Conservation (phyloP, 1,139 yeast genomes). For the Nakaseomyces delphensis region DNA sequence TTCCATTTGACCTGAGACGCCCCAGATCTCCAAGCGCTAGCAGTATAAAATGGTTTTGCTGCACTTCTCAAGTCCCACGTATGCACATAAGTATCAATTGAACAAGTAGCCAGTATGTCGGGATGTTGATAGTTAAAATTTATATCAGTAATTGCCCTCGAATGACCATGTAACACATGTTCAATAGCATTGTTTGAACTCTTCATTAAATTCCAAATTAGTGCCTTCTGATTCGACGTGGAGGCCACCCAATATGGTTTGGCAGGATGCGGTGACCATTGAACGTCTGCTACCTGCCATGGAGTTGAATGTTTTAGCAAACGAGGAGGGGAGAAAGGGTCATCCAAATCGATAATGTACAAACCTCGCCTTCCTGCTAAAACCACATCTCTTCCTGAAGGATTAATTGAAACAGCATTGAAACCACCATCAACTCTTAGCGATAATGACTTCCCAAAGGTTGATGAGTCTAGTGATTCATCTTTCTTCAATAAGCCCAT, state of each 20-base stretch:
- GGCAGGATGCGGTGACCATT: conserved; percentile 86
- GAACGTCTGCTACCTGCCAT: conserved; percentile 99
- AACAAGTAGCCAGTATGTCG: conserved; percentile 85
- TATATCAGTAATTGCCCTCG: conserved; percentile 90
- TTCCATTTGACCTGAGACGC: conserved; percentile 96
- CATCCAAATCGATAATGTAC: conserved; percentile 84
- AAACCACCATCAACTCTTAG: conserved; percentile 86
- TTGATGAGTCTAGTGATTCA: conserved; percentile 37
- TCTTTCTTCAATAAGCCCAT: conserved; percentile 7
- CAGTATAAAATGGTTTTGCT: conserved; percentile 56
- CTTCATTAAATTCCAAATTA: conserved; percentile 83
- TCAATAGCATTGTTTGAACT: conserved; percentile 73
- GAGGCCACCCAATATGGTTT: conserved; percentile 90
- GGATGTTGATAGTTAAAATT: conserved; percentile 86
- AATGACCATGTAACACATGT: conserved; percentile 79
- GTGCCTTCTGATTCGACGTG: conserved; percentile 89
- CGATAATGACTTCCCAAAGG: conserved; percentile 73
- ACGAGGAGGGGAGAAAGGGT: conserved; percentile 90
- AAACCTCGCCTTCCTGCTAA: conserved; percentile 78
- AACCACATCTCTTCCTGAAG: conserved; percentile 89
- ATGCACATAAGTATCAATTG: conserved; percentile 78
- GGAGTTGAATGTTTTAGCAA: conserved; percentile 87
- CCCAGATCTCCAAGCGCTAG: conserved; percentile 92
- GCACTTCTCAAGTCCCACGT: conserved; percentile 91
- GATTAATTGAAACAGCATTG: conserved; percentile 88